phyloP scores from a whole-genome alignment of 192 early-diverging fungal genomes.

The Geranomyces variabilis region DNA sequence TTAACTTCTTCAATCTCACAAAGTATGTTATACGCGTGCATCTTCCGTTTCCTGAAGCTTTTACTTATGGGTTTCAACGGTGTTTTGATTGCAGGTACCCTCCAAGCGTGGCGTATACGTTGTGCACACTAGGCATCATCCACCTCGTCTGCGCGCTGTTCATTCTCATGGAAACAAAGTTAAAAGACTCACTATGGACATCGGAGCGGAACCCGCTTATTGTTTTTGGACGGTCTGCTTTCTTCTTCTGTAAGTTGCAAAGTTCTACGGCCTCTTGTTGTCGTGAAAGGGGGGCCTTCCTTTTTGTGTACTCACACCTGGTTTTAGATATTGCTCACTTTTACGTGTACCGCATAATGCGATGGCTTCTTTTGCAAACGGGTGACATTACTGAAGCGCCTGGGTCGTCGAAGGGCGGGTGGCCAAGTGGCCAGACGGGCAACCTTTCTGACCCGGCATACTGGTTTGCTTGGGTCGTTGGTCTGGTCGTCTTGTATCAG shows the following conservation, averaged over 20 bases:
- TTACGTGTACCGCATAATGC: slow-evolving; percentile 26
- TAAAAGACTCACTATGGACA: slow-evolving; percentile 1
- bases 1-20: slow-evolving; percentile 48
- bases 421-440: slow-evolving; percentile 14
- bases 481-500: slow-evolving; percentile 25
- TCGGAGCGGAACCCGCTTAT: slow-evolving; percentile 22
- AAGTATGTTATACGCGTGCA: slow-evolving; percentile 29
- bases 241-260: slow-evolving; percentile 44
- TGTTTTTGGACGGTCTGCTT: slow-evolving; percentile 32
- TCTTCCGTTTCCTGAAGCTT: background rate
- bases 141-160: slow-evolving; percentile 38
- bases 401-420: background rate
- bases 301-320: too few relatives aligned
- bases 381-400: background rate
- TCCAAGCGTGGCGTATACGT: slow-evolving; percentile 39
- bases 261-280: too few relatives aligned
- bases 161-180: slow-evolving; percentile 17
- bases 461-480: slow-evolving; percentile 29
- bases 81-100: slow-evolving; percentile 35
- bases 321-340: slow-evolving; percentile 39
- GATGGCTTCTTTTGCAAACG: background rate
- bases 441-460: slow-evolving; percentile 31
- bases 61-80: background rate
- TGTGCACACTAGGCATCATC: slow-evolving; percentile 34
- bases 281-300: too few relatives aligned